Evolutionary conservation across 257 asterid species (phyloP).

Genomic region (Solanum neorickii): DNA sequence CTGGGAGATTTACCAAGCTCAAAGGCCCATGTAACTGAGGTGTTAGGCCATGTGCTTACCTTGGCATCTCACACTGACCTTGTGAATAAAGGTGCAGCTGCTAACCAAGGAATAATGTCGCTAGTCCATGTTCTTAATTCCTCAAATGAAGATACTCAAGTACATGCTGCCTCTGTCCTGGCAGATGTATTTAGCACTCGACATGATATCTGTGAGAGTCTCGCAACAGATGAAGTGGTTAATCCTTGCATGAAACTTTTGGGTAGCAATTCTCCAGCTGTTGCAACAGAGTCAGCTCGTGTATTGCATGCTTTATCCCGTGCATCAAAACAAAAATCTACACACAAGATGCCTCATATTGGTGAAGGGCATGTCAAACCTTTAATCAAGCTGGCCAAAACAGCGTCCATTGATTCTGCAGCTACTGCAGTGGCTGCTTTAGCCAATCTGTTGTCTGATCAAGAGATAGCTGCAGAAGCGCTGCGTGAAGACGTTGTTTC

Average conservation of each 20-base stretch:
- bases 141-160: slow-evolving; percentile 53
- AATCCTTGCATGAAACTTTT: slow-evolving; percentile 52
- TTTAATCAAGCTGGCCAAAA: slow-evolving; percentile 62
- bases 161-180: slow-evolving; percentile 57
- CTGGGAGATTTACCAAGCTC: slow-evolving; percentile 55
- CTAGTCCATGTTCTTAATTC: slow-evolving; percentile 74
- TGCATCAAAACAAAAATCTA: slow-evolving; percentile 29
- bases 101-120: slow-evolving; percentile 63
- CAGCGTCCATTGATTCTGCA: slow-evolving; percentile 61
- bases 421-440: slow-evolving; percentile 70
- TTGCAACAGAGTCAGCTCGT: slow-evolving; percentile 64
- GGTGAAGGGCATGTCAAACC: slow-evolving; percentile 60
- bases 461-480: slow-evolving; percentile 66
- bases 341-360: slow-evolving; percentile 38
- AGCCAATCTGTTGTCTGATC: slow-evolving; percentile 63
- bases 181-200: slow-evolving; percentile 52
- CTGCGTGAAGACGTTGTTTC: slow-evolving; percentile 70
- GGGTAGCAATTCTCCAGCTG: slow-evolving; percentile 46
- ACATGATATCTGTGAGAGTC: slow-evolving; percentile 58
- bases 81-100: slow-evolving; percentile 40
- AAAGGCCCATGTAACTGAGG: slow-evolving; percentile 51
- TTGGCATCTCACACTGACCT: slow-evolving; percentile 58
- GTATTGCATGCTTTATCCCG: slow-evolving; percentile 62
- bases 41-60: slow-evolving; percentile 77
- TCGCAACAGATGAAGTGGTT: slow-evolving; percentile 61